Conservation (phyloP, 2,329 filamentous ascomycete genomes). For the Fusarium sp. region DNA sequence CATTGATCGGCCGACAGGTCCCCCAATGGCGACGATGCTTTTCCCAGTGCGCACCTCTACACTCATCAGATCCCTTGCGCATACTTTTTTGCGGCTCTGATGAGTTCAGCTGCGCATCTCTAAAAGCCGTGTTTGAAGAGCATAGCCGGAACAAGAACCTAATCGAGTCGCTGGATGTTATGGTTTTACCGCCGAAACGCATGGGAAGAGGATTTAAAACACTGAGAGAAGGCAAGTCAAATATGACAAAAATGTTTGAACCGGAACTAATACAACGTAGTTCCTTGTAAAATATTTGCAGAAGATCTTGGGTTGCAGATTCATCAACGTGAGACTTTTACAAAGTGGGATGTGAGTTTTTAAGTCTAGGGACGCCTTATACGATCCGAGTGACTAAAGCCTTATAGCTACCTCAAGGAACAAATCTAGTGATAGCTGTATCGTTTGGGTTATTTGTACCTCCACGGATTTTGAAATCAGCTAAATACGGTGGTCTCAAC, state of each 20-base stretch:
- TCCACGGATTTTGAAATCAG: slow-evolving; percentile 75
- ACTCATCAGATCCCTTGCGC: slow-evolving; percentile 72
- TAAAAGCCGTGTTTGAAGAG: slow-evolving; percentile 78
- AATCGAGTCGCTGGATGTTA: slow-evolving; percentile 86
- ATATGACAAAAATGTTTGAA: background rate
- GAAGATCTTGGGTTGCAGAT: slow-evolving; percentile 74
- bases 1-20: slow-evolving; percentile 21
- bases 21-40: slow-evolving; percentile 32
- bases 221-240: slow-evolving; percentile 72
- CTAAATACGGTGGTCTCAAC: slow-evolving; percentile 90
- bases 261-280: slow-evolving; percentile 59
- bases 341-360: slow-evolving; percentile 77
- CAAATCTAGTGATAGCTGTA: slow-evolving; percentile 89
- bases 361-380: background rate
- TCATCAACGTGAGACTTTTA: slow-evolving; percentile 87
- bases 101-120: slow-evolving; percentile 85
- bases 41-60: slow-evolving; percentile 34
- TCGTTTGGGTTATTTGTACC: slow-evolving; percentile 96
- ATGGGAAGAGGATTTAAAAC: slow-evolving; percentile 81
- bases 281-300: slow-evolving; percentile 80
- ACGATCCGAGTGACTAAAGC: slow-evolving; percentile 11
- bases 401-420: slow-evolving; percentile 68
- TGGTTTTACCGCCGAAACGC: slow-evolving; percentile 85
- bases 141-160: slow-evolving; percentile 65
- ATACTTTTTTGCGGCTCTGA: slow-evolving; percentile 98